Conservation (phyloP, 1,139 yeast species). For the Nakaseomyces glabratus region DNA sequence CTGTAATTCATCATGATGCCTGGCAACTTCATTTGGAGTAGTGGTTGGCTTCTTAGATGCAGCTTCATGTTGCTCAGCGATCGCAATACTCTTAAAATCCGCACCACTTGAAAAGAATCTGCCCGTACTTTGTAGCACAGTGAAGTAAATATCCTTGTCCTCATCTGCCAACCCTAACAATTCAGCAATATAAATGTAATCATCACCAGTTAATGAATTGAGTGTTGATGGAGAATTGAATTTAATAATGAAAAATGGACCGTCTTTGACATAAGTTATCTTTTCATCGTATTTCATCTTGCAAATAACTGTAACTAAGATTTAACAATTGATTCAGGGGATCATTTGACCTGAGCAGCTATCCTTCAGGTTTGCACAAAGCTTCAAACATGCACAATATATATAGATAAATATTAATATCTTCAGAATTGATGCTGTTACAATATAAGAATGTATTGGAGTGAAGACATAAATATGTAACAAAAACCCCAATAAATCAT, state of each 20-base stretch:
- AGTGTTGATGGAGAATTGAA: conserved; percentile 52
- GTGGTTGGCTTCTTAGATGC: conserved; percentile 10
- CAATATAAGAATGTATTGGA: too few relatives aligned
- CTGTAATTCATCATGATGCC: conserved; percentile 30
- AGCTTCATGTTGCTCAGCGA: conserved; percentile 17
- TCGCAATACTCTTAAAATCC: conserved; percentile 41
- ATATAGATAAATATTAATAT: too few relatives aligned
- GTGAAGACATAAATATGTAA: too few relatives aligned
- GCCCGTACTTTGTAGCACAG: conserved; percentile 66
- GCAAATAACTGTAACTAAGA: too few relatives aligned
- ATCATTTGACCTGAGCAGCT: too few relatives aligned
- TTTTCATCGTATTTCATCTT: conserved; percentile 10
- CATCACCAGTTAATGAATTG: conserved; percentile 62
- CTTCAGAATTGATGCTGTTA: too few relatives aligned
- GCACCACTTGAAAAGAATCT: conserved; percentile 84
- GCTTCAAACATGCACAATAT: too few relatives aligned
- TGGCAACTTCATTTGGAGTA: conserved; percentile 13
- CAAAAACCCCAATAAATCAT: too few relatives aligned
- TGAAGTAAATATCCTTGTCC: conserved; percentile 56
- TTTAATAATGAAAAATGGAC: conserved; percentile 45
- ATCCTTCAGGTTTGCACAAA: too few relatives aligned
- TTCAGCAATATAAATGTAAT: conserved; percentile 56
- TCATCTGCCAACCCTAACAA: conserved; percentile 55
- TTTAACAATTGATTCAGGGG: too few relatives aligned
- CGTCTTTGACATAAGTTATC: conserved; percentile 15